Evolutionary conservation across 2,329 filamentous ascomycete species (phyloP).

Genomic region (Ascochyta pisi): DNA sequence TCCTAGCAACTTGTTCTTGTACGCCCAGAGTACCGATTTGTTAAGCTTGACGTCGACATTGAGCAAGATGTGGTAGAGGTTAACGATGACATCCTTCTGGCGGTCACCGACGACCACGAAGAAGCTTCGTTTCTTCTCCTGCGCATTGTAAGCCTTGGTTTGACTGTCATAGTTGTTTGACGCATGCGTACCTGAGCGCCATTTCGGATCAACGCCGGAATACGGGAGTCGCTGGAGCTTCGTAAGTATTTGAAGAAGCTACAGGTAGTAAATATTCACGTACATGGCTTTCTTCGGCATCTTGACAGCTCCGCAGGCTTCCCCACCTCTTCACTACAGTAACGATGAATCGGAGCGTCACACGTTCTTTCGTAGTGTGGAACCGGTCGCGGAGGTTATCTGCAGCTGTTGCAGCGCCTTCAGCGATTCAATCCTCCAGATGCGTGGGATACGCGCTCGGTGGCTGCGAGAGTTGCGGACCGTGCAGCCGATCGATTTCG

Average conservation of each 20-base stretch:
- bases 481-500: conserved; percentile 23
- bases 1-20: conserved; percentile 95
- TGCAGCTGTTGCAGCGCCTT: not conserved
- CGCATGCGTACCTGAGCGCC: conserved; percentile 42
- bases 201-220: conserved; percentile 51
- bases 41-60: conserved; percentile 90
- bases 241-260: conserved; percentile 21
- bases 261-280: conserved; percentile 1
- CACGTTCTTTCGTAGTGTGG: not conserved
- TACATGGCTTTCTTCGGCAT: conserved; percentile 52
- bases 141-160: conserved; percentile 20
- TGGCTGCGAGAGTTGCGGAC: conserved; percentile 16
- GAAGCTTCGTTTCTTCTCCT: conserved; percentile 96
- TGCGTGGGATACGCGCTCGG: conserved; percentile 8
- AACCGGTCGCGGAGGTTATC: conserved; percentile 9
- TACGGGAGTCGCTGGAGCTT: conserved; percentile 43
- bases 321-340: conserved; percentile 34
- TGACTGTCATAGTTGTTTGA: not conserved
- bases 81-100: conserved; percentile 95
- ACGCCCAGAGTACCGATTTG: conserved; percentile 97
- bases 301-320: conserved; percentile 40
- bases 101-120: conserved; percentile 95
- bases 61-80: conserved; percentile 92
- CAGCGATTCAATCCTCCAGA: conserved; percentile 8
- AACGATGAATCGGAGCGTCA: not conserved